Conservation (phyloP, 208 protist genomes). For the Leishmania turanica region DNA sequence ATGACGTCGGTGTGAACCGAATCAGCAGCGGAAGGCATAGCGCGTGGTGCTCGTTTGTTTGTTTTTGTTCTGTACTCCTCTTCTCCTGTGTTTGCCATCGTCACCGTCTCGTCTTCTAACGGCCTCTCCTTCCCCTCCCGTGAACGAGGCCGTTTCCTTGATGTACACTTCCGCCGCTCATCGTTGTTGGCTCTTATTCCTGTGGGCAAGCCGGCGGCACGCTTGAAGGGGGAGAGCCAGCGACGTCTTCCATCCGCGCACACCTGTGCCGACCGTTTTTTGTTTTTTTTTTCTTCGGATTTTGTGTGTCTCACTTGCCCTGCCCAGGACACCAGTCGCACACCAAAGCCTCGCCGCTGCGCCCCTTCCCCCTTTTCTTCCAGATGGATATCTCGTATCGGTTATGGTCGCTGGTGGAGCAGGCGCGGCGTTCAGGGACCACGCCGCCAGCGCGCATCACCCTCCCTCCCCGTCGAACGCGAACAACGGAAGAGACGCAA, state of each 20-base stretch:
- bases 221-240: not conserved
- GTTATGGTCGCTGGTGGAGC: constrained; percentile 28
- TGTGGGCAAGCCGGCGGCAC: not conserved
- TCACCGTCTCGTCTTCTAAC: not conserved
- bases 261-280: not conserved
- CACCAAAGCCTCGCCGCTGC: not conserved
- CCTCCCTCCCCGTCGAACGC: not conserved
- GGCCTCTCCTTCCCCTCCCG: not conserved
- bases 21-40: not conserved
- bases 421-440: not conserved
- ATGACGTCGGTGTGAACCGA: not conserved
- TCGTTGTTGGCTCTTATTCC: not conserved
- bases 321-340: not conserved
- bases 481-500: constrained; percentile 1
- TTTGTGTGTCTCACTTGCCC: not conserved
- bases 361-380: not conserved
- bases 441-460: not conserved
- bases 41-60: not conserved
- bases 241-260: not conserved
- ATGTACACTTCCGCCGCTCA: not conserved
- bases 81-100: not conserved
- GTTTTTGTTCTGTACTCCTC: not conserved
- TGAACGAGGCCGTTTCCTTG: not conserved
- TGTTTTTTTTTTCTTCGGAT: no score
- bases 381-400: constrained; percentile 25